Evolutionary conservation across 2,329 filamentous ascomycete genomes (phyloP).

Genomic region (Albifimbria verrucaria): DNA sequence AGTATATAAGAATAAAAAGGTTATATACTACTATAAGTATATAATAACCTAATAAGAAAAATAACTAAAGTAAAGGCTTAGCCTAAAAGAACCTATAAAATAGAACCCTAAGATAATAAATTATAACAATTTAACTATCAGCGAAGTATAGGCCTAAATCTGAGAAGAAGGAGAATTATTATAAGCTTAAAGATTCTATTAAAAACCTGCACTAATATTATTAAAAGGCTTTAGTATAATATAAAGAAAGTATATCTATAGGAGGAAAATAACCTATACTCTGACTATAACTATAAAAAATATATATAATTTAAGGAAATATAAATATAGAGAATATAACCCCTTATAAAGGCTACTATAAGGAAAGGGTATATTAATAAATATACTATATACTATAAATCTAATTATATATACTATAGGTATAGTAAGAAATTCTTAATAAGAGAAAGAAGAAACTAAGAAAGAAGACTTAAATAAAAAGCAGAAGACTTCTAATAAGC

Average conservation of each 20-base stretch:
- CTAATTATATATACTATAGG: background rate
- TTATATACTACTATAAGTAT: background rate
- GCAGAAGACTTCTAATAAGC: slow-evolving; percentile 8
- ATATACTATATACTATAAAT: background rate
- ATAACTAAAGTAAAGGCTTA: background rate
- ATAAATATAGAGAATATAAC: background rate
- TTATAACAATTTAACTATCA: no score
- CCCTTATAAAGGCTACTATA: background rate
- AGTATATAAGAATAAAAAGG: background rate
- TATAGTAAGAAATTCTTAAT: background rate
- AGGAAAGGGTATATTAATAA: background rate
- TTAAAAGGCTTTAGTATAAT: background rate
- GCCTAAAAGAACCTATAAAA: no score
- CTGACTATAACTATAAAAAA: background rate
- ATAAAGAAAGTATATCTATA: background rate
- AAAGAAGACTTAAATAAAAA: slow-evolving; percentile 4
- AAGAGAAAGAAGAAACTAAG: background rate
- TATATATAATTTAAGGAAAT: background rate
- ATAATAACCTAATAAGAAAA: background rate
- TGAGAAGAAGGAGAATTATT: background rate
- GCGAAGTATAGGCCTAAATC: no score
- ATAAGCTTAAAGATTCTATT: background rate
- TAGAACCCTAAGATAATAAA: no score
- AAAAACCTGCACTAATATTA: background rate
- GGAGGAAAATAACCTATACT: background rate